Evolutionary conservation across 148 eudicot species (phyloP).

Genomic region (Drosera capensis): DNA sequence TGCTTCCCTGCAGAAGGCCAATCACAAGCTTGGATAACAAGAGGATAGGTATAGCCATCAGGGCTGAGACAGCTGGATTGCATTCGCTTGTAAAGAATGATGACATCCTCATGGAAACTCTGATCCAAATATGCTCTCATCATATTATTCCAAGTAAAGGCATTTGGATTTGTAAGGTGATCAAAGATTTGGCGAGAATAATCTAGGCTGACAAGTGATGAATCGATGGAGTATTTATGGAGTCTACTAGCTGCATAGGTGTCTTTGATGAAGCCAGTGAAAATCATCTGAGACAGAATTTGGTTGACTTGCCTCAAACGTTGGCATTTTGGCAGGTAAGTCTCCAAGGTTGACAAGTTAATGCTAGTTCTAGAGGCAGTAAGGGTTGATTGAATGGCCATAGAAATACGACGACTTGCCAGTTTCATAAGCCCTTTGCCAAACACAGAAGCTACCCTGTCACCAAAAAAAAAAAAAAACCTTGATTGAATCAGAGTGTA

Average conservation of each 20-base stretch:
- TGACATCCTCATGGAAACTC: constrained; percentile 13
- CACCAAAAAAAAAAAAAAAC: too few species aligned
- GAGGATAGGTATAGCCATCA: constrained; percentile 43
- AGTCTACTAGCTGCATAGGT: constrained; percentile 53
- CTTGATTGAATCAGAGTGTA: too few species aligned
- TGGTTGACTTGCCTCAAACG: constrained; percentile 31
- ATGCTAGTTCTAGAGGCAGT: constrained; percentile 15
- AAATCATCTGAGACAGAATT: constrained; percentile 44
- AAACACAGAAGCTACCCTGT: too few species aligned
- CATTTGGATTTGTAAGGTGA: constrained; percentile 27
- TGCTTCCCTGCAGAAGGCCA: constrained; percentile 24
- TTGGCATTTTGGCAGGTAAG: constrained; percentile 29
- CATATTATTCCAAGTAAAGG: constrained; percentile 57
- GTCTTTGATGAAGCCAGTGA: constrained; percentile 36
- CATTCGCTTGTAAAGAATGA: constrained; percentile 38
- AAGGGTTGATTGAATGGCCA: too few species aligned
- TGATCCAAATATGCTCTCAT: constrained; percentile 32
- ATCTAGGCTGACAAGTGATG: constrained; percentile 19
- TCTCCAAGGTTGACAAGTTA: constrained; percentile 33
- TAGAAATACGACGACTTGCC: too few species aligned
- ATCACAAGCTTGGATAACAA: constrained; percentile 37
- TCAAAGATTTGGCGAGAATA: constrained; percentile 32
- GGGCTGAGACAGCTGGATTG: constrained; percentile 12
- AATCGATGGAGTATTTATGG: constrained; percentile 34
- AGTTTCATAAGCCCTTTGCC: too few species aligned